Evolutionary conservation across 257 asterid species (phyloP).

Genomic region (Oldenlandia corymbosa): DNA sequence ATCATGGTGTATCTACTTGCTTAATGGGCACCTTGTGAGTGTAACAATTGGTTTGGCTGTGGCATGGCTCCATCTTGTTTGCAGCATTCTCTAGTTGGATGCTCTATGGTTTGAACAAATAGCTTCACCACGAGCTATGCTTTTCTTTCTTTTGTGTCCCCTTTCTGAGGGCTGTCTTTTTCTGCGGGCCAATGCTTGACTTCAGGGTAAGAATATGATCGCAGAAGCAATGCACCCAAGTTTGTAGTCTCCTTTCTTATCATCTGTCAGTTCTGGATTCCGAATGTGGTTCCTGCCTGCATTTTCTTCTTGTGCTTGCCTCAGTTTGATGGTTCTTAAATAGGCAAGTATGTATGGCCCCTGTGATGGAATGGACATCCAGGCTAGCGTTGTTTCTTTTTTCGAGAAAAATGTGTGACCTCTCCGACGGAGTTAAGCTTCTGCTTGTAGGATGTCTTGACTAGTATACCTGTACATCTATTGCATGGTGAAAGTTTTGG

Average conservation of each 20-base stretch:
- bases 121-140: neutral
- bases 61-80: neutral
- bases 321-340: too few relatives aligned
- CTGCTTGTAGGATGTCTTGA: slow-evolving; percentile 1
- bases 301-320: too few relatives aligned
- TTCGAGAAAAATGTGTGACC: neutral
- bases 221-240: neutral
- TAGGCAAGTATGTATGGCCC: slow-evolving; percentile 7
- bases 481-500: slow-evolving; percentile 1
- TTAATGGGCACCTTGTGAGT: neutral
- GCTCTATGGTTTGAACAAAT: neutral
- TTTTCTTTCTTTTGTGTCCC: slow-evolving; percentile 2
- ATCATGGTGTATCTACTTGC: neutral
- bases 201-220: neutral
- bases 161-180: neutral
- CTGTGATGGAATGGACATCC: slow-evolving; percentile 7
- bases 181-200: neutral
- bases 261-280: neutral
- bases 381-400: slow-evolving; percentile 1
- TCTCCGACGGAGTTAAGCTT: neutral
- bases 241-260: slow-evolving; percentile 5
- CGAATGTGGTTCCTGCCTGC: neutral
- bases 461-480: neutral
- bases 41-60: neutral
- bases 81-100: slow-evolving; percentile 5